Conservation (phyloP, 345 rosid genomes). For the Anacardium occidentale region DNA sequence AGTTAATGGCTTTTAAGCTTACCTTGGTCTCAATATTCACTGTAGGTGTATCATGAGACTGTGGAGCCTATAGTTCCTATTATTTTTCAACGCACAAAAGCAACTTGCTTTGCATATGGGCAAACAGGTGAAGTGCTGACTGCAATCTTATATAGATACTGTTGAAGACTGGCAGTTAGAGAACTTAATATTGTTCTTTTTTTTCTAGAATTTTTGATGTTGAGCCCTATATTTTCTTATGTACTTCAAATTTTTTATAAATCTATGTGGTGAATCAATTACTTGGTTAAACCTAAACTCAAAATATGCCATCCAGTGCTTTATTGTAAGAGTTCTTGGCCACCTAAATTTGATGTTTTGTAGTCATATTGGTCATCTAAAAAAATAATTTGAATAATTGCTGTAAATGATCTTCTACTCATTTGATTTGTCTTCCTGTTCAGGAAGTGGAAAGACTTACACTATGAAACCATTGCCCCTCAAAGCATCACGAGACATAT, state of each 20-base stretch:
- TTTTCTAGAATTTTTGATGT: not conserved
- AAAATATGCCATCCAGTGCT: not conserved
- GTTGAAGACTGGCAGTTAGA: not conserved
- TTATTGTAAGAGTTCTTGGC: not conserved
- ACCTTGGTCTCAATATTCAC: conserved; percentile 14
- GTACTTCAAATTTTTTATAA: not conserved
- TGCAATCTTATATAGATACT: conserved; percentile 3
- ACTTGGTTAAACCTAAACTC: not conserved
- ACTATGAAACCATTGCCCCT: conserved; percentile 97
- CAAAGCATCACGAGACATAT: conserved; percentile 87
- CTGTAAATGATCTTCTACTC: conserved; percentile 10
- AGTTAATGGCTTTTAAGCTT: conserved; percentile 11
- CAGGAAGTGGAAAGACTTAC: conserved; percentile 98
- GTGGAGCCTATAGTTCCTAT: conserved; percentile 97
- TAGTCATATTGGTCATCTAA: not conserved
- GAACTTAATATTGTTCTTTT: not conserved
- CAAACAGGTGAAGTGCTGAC: conserved; percentile 68
- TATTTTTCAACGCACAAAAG: conserved; percentile 88
- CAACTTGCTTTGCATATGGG: conserved; percentile 98
- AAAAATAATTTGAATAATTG: not conserved
- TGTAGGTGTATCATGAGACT: conserved; percentile 84
- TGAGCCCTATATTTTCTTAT: not conserved
- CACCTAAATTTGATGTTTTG: not conserved
- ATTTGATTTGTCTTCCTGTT: conserved; percentile 11
- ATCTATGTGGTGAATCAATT: not conserved